Evolutionary conservation across 2,329 filamentous ascomycete genomes (phyloP), one percentile per base, ranked within the genome.

Genomic region (Lasiodiplodia sp.): DNA sequence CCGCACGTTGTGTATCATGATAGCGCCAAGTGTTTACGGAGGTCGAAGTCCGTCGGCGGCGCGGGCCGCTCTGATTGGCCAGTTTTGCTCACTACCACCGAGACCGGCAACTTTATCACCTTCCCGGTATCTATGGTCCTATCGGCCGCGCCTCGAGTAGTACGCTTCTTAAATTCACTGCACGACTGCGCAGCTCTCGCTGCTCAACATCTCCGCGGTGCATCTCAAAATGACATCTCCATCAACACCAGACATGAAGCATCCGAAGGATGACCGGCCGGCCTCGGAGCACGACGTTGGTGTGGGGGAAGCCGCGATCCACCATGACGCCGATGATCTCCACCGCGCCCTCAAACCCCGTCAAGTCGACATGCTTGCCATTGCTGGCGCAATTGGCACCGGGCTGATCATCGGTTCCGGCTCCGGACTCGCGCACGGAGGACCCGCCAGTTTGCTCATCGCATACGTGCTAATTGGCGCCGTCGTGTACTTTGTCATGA

Each of bases 401-500:
- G 69, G 69, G 28, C 28, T 70, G 21, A 68, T 70, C 49, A 70
- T 70, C n/a, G 69, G 69, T 10, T 34, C 66, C 34, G 69, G 69
- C n/a, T 38, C 55, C 3, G 66, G 55, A 1, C 66, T 71, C 11
- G 25, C 34, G 4, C 47, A 12, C 4, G 60, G 66, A 71, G 85
- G 85, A 18, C 85, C 85, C 47, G 78, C 78, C 8, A 82, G 82
- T 56, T 78, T 83, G 23, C 75, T 86, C 28, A 74, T 84, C 64
- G 82, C 81, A 44, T 85, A 82, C 70, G 71, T 75, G 47, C 79
- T 84, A 57, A 76, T 94, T 75, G 92, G 91, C 64, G 84, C 87
- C 16, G 86, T 94, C 69, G 87, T 95, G 56, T 94, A 87, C 82
- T 89, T 89, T 3, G 88, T 94, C 79, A 94, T 95, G 90, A 75